phyloP scores from a whole-genome alignment of 2,329 filamentous ascomycete genomes.

The Madurella mycetomatis region DNA sequence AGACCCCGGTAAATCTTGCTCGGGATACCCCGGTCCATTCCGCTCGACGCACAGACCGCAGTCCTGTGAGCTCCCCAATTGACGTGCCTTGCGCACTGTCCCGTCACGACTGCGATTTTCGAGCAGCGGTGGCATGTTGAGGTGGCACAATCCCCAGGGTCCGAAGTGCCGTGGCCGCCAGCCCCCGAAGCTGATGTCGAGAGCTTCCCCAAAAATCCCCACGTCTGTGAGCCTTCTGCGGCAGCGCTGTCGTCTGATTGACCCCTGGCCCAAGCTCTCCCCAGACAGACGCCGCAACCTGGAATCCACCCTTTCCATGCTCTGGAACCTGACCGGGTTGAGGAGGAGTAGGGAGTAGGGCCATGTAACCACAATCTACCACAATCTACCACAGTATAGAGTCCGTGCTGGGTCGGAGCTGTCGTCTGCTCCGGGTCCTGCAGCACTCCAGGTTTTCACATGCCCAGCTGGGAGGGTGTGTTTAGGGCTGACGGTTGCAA shows the following conservation, averaged over 20 bases:
- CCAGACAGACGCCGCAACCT: background rate
- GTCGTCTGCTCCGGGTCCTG: background rate
- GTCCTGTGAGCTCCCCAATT: background rate
- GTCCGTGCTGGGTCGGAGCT: background rate
- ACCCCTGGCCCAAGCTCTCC: background rate
- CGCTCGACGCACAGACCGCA: background rate
- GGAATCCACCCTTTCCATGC: too few relatives aligned
- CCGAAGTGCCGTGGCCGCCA: background rate
- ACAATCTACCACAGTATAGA: background rate
- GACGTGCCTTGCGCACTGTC: background rate
- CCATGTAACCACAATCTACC: too few relatives aligned
- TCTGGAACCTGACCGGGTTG: too few relatives aligned
- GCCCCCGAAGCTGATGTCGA: background rate
- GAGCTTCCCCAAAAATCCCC: background rate
- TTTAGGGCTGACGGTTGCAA: constrained; percentile 8
- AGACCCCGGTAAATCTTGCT: background rate
- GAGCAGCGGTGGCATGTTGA: background rate
- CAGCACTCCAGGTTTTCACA: background rate
- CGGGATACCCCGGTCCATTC: background rate
- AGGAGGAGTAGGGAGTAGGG: too few relatives aligned
- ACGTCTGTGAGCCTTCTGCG: background rate
- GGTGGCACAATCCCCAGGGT: background rate
- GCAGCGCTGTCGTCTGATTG: constrained; percentile 6
- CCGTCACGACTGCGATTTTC: background rate
- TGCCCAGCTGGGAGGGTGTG: background rate